Base-by-base conservation (phyloP, 2,329 filamentous ascomycete genomes). In the Cryoendolithus antarcticus region DNA sequence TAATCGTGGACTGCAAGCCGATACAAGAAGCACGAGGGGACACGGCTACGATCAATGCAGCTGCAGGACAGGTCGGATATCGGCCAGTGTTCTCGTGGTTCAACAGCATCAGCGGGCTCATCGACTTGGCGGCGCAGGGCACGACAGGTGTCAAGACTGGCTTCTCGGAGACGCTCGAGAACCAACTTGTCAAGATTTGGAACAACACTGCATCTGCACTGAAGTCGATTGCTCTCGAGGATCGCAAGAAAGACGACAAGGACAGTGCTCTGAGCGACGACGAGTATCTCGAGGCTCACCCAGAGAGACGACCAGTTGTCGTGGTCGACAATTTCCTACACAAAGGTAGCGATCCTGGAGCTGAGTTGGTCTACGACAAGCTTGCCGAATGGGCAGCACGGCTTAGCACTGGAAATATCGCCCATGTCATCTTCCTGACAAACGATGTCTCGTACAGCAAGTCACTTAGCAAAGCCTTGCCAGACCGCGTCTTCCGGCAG, bases 11-110 rank as follows among this genome's bases (percentile, higher is more conserved):
- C 62, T 96, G 89, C 66, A 94, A 93, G 58, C 82, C 83, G 1
- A 84, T 96, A 8, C 81, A 89, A 43, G 89, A 96, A 60, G 86
- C 89, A 1, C 77, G 83, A 39, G 88, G 91, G 4, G 91, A 98
- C 55, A 79, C 80, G 6, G 76, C 79, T 2, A 94, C 84, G 0
- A 94, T 98, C 52, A 76, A 76, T 44, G 78, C 81, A 31, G 78
- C 91, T 4, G 91, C 89, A 1, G 65, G 69, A 1, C 77, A 88
- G 47, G 88, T 96, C 35, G 89, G 91, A 6, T 96, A 95, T 57
- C 72, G 83, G 6, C 91, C 91, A 0, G 77, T 98, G 0, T 98
- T 98, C 59, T 93, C 85, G 0, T 96, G 88, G 84, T 82, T 93
- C 63, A 95, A 96, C 61, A 94, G 79, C 54, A 76, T 96, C 48